Conservation (phyloP, 192 early-diverging fungal genomes). For the Allomyces javanicus region DNA sequence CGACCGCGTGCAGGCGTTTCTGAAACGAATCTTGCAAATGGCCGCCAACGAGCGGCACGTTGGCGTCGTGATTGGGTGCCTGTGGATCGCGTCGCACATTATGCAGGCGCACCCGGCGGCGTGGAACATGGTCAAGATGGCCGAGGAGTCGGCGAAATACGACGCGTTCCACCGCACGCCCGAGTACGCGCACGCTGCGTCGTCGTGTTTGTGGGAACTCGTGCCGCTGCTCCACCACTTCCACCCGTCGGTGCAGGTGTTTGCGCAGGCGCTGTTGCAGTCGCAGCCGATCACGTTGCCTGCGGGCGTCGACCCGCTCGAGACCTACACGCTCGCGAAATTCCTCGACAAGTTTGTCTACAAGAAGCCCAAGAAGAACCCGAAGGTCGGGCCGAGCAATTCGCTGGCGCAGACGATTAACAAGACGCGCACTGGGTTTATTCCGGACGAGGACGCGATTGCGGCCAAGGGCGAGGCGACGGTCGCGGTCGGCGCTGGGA, state of each 20-base stretch:
- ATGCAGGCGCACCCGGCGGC: constrained; percentile 14
- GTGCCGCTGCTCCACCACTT: constrained; percentile 59
- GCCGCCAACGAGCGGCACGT: constrained; percentile 41
- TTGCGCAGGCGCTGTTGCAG: constrained; percentile 48
- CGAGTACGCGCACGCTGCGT: constrained; percentile 55
- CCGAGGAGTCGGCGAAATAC: constrained; percentile 22
- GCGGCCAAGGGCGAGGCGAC: constrained; percentile 31
- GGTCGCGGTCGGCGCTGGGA: constrained; percentile 24
- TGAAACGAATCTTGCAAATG: constrained; percentile 76
- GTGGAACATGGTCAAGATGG: constrained; percentile 18
- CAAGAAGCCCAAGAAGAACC: constrained; percentile 68
- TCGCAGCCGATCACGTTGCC: constrained; percentile 42
- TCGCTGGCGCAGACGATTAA: neutral
- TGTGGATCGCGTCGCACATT: constrained; percentile 66
- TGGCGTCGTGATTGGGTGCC: constrained; percentile 64
- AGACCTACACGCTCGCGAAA: constrained; percentile 72
- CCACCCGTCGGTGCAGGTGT: constrained; percentile 79
- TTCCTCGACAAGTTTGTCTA: constrained; percentile 92
- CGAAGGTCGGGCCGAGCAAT: constrained; percentile 5
- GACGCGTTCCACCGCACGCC: constrained; percentile 79
- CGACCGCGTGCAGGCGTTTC: constrained; percentile 56
- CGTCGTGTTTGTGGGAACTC: constrained; percentile 81
- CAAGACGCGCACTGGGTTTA: constrained; percentile 16
- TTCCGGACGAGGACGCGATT: constrained; percentile 30
- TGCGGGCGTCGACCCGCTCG: constrained; percentile 48